phyloP scores from a whole-genome alignment of 176 grass and related monocot genomes.

The Avena sativa region DNA sequence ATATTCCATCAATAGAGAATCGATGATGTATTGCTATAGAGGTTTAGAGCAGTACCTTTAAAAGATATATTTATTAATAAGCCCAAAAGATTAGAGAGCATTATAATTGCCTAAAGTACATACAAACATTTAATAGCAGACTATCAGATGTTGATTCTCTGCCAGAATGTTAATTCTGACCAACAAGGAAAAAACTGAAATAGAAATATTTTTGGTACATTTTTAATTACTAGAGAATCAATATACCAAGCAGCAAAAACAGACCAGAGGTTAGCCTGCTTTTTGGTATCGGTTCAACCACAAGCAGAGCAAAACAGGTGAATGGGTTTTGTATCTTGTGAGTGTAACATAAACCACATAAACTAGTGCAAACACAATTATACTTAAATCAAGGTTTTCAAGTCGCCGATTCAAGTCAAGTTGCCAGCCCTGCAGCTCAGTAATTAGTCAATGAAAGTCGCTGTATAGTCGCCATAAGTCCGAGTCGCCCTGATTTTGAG shows the following conservation, averaged over 20 bases:
- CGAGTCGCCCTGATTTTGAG: no score
- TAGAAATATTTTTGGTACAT: not conserved
- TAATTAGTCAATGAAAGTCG: no score
- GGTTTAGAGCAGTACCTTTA: not conserved
- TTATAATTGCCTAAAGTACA: not conserved
- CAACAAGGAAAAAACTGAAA: not conserved
- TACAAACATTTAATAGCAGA: not conserved
- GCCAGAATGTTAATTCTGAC: not conserved
- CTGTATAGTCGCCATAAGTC: no score
- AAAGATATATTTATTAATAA: slow-evolving; percentile 12
- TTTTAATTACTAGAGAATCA: no score
- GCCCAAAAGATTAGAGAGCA: slow-evolving; percentile 15
- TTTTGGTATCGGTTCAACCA: not conserved
- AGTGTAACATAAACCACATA: slow-evolving; percentile 15
- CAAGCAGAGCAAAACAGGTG: not conserved
- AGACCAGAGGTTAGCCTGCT: not conserved
- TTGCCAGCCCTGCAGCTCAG: no score
- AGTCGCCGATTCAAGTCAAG: no score
- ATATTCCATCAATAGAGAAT: slow-evolving; percentile 9
- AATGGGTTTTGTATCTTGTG: not conserved
- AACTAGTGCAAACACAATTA: not conserved
- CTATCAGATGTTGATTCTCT: slow-evolving; percentile 14
- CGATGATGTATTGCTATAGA: not conserved
- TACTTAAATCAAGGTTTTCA: no score
- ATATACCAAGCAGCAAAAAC: not conserved